Conservation (phyloP, 192 early-diverging fungal genomes). For the Rhizoclosmatium sp. region DNA sequence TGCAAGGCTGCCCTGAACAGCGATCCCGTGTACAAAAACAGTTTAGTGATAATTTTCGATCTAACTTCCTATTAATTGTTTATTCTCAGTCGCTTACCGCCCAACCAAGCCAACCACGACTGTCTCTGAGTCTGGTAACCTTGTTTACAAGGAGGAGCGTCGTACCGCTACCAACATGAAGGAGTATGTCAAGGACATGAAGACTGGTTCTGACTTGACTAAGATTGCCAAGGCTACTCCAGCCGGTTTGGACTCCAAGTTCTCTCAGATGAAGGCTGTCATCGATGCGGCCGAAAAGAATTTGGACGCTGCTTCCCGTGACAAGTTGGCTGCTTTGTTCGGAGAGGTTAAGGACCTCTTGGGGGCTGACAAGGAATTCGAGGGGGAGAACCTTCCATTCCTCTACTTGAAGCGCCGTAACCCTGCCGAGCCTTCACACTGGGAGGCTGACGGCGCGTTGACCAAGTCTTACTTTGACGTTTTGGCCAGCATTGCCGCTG, state of each 20-base stretch:
- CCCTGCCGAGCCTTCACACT: constrained; percentile 73
- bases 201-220: constrained; percentile 54
- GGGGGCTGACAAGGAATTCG: constrained; percentile 23
- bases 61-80: constrained; percentile 7
- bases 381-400: constrained; percentile 50
- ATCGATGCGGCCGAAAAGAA: constrained; percentile 42
- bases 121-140: constrained; percentile 81
- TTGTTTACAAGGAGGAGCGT: constrained; percentile 85
- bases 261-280: constrained; percentile 50
- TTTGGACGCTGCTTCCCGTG: constrained; percentile 26
- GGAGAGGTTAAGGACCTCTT: constrained; percentile 47
- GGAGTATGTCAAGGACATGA: constrained; percentile 92
- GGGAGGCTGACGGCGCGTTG: constrained; percentile 82
- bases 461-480: constrained; percentile 86
- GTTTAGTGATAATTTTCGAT: constrained; percentile 12
- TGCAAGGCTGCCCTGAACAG: constrained; percentile 80
- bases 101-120: constrained; percentile 84
- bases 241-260: constrained; percentile 75
- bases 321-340: constrained; percentile 50
- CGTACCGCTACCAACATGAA: constrained; percentile 89
- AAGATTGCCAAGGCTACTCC: constrained; percentile 35
- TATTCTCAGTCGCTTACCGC: constrained; percentile 69
- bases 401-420: constrained; percentile 58
- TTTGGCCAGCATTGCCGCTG: constrained; percentile 77
- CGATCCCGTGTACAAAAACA: constrained; percentile 88